These are phyloP conservation scores for Fusarium neocosmosporiellum DNA, from an alignment of 2,329 filamentous ascomycete species.

Conservation along the genomic window DNA sequence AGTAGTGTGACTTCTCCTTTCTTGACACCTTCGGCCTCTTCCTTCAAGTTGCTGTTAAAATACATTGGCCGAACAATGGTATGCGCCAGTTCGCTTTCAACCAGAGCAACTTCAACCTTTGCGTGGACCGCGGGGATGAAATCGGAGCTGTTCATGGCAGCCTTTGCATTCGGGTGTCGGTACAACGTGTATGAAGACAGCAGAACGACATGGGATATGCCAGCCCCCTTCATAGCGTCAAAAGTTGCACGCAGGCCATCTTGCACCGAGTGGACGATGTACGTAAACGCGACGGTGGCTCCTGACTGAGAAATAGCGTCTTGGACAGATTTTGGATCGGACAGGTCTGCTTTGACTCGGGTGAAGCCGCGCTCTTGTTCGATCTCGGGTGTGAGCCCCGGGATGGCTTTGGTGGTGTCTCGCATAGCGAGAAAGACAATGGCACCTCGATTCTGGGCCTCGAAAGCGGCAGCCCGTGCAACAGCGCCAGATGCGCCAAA, in stretches of 20 bases:
- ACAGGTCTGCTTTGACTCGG: conserved; percentile 21
- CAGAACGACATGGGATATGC: conserved; percentile 11
- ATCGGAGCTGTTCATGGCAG: not conserved
- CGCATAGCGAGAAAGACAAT: conserved; percentile 22
- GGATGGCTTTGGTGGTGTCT: conserved; percentile 7
- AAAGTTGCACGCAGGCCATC: conserved; percentile 7
- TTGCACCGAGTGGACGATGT: conserved; percentile 9
- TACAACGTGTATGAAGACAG: conserved; percentile 5
- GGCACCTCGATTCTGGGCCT: conserved; percentile 10
- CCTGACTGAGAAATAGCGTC: conserved; percentile 12
- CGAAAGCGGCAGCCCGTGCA: conserved; percentile 14
- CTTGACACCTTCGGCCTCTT: conserved; percentile 6
- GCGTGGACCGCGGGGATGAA: conserved; percentile 5
- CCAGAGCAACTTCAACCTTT: conserved; percentile 15
- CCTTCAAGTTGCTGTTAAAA: conserved; percentile 18
- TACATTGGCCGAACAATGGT: conserved; percentile 10
- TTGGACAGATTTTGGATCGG: conserved; percentile 5
- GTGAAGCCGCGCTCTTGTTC: conserved; percentile 7
- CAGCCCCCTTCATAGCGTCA: conserved; percentile 13
- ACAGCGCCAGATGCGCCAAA: conserved; percentile 27
- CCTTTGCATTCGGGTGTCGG: not conserved
- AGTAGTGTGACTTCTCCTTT: not conserved
- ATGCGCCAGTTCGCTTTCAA: not conserved
- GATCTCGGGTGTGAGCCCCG: not conserved
- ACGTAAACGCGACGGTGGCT: conserved; percentile 17